phyloP scores from a whole-genome alignment of 2,329 filamentous ascomycete species.

The Chalaropsis thielavioides region DNA sequence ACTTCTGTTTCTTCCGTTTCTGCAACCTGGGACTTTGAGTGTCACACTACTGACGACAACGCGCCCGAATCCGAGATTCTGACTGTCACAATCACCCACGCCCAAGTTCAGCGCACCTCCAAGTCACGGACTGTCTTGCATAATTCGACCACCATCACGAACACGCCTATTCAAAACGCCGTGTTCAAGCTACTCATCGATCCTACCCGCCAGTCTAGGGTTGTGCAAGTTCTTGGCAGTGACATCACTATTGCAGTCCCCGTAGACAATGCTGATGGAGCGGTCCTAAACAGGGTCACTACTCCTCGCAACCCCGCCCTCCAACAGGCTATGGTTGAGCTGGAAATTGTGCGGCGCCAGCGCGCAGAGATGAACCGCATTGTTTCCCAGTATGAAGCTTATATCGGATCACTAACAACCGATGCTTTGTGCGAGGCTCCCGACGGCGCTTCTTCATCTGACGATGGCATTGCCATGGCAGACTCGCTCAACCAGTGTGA shows the following conservation, averaged over 20 bases:
- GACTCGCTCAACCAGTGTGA: constrained; percentile 2
- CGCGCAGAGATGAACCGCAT: constrained; percentile 10
- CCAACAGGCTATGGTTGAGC: constrained; percentile 16
- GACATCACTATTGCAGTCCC: constrained; percentile 12
- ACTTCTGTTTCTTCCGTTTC: constrained; percentile 3
- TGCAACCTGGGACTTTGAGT: constrained; percentile 16
- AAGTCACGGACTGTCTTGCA: constrained; percentile 6
- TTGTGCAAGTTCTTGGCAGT: constrained; percentile 14
- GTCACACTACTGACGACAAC: background rate
- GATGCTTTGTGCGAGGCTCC: constrained; percentile 10
- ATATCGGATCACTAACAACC: constrained; percentile 14
- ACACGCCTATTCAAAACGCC: constrained; percentile 11
- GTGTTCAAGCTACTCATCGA: constrained; percentile 17
- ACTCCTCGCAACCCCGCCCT: constrained; percentile 11
- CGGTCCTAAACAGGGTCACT: background rate
- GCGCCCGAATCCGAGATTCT: constrained; percentile 11
- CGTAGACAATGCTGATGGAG: background rate
- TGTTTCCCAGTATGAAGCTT: constrained; percentile 13
- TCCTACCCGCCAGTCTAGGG: constrained; percentile 11
- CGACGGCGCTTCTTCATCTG: background rate
- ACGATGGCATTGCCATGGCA: background rate
- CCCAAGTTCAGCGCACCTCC: constrained; percentile 9
- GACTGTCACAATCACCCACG: constrained; percentile 14
- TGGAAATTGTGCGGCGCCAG: constrained; percentile 14
- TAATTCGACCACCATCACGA: constrained; percentile 6